Evolutionary conservation across 2,329 filamentous ascomycete genomes (phyloP), one percentile per base, ranked within the genome.

Genomic region (Sordariomycetes sp.): DNA sequence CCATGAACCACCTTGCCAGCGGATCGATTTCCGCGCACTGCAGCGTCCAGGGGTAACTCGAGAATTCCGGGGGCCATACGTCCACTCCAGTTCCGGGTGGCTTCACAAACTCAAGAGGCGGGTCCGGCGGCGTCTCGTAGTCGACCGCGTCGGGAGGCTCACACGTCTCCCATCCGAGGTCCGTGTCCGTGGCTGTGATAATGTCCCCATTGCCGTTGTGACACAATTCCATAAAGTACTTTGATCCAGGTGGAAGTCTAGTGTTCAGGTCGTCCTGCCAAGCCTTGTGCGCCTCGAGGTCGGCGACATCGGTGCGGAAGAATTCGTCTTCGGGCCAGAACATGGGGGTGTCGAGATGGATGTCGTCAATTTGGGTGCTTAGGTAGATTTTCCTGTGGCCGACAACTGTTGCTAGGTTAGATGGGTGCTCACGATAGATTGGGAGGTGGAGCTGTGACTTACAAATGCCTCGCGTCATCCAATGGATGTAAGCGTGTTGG

Each of bases 401-500:
- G 10, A 77, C 70, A 60, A 79, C 62, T 64, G 50, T 34, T 24
- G 24, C 1, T 15, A 5, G 7, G 24, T 32, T 17, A n/a, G 3
- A 32, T 10, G 51, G 25, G 5, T 32, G 3, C 24, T 7, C 25
- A 22, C 22, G 2, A 35, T 3, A 8, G 20, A 59, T 53, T 34
- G 52, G 50, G 28, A 57, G 62, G 63, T 62, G 59, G 17, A 10
- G 25, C 2, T 25, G n/a, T 13, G 5, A 22, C 56, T 48, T 51
- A 58, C 68, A 78, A 8, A 84, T 66, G 35, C 81, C 81, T 59
- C 79, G 74, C 3, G 81, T 84, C 42, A 81, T 66, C 81, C 81
- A 85, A 61, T 76, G 76, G 59, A 85, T 83, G 74, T 78, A 83
- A 12, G 80, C 73, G 66, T 85, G 81, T 66, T 84, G 80, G 54